A percentile compares a stretch with the other conserved stretches of the same genome.
Evolutionary conservation across 1,284 basidiomycete species (phyloP).

Genomic region (Cystobasidium sp.): DNA sequence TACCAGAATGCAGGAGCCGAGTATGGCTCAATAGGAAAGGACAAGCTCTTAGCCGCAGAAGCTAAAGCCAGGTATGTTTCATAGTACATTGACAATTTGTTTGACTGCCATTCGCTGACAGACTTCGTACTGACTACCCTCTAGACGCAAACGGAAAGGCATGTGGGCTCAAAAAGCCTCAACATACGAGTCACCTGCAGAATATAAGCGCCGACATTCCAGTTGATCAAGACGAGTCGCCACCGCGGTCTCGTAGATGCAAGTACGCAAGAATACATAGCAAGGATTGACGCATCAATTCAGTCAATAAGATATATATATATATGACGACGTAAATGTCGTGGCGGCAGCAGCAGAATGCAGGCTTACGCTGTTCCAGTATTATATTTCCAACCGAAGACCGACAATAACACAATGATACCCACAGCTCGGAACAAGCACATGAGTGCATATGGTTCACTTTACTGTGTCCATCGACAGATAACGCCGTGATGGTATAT

Average conservation of each 20-base stretch:
- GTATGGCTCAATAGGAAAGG: conserved; percentile 62
- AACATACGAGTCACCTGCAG: conserved; percentile 41
- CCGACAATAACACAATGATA: no score
- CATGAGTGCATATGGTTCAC: no score
- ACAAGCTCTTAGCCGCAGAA: conserved; percentile 26
- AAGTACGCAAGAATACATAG: neutral
- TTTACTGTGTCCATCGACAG: no score
- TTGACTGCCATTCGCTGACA: neutral
- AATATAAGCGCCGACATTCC: conserved; percentile 30
- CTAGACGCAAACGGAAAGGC: conserved; percentile 28
- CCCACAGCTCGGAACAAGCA: no score
- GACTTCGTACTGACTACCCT: neutral
- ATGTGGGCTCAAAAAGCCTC: conserved; percentile 41
- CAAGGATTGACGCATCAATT: neutral
- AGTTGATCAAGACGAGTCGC: neutral
- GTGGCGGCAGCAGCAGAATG: neutral
- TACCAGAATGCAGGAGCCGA: conserved; percentile 78
- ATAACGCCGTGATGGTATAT: neutral
- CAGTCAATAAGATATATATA: neutral
- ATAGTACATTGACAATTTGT: neutral
- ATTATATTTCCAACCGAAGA: neutral
- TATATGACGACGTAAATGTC: neutral
- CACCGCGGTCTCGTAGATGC: no score
- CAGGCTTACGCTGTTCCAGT: neutral
- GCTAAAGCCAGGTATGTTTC: conserved; percentile 37